Evolutionary conservation across 176 grass and related monocot species (phyloP).

Genomic region (Phoenix dactylifera): DNA sequence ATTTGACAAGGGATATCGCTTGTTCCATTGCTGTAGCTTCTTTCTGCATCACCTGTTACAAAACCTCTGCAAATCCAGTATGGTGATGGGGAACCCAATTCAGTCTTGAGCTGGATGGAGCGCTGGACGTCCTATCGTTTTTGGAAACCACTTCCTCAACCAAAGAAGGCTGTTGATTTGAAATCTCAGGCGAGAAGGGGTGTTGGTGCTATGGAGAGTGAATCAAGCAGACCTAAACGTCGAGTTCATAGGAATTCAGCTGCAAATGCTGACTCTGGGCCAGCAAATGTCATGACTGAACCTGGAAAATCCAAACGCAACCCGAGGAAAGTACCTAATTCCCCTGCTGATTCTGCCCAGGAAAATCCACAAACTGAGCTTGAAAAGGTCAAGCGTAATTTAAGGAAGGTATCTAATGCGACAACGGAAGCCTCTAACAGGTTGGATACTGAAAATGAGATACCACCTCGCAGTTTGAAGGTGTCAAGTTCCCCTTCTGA

Average conservation of each 20-base stretch:
- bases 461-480: conserved; percentile 15
- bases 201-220: conserved; percentile 63
- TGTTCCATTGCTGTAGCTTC: conserved; percentile 43
- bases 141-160: conserved; percentile 48
- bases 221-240: conserved; percentile 77
- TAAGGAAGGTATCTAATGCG: conserved; percentile 66
- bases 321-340: conserved; percentile 26
- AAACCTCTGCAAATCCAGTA: conserved; percentile 58
- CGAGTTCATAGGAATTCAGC: conserved; percentile 31
- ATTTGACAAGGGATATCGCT: no score
- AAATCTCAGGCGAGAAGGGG: conserved; percentile 40
- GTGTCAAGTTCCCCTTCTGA: conserved; percentile 25
- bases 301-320: conserved; percentile 57
- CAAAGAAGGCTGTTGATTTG: conserved; percentile 45
- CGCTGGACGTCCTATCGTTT: conserved; percentile 58
- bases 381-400: conserved; percentile 83
- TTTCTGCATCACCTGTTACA: conserved; percentile 33
- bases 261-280: conserved; percentile 25
- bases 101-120: conserved; percentile 64
- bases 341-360: conserved; percentile 39
- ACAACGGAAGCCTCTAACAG: conserved; percentile 38
- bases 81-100: conserved; percentile 56
- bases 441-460: conserved; percentile 30
- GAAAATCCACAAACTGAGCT: conserved; percentile 76
- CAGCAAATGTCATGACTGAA: conserved; percentile 31